Evolutionary conservation across 139 green algal genomes (phyloP).

Genomic region (Coelastrella sp.): DNA sequence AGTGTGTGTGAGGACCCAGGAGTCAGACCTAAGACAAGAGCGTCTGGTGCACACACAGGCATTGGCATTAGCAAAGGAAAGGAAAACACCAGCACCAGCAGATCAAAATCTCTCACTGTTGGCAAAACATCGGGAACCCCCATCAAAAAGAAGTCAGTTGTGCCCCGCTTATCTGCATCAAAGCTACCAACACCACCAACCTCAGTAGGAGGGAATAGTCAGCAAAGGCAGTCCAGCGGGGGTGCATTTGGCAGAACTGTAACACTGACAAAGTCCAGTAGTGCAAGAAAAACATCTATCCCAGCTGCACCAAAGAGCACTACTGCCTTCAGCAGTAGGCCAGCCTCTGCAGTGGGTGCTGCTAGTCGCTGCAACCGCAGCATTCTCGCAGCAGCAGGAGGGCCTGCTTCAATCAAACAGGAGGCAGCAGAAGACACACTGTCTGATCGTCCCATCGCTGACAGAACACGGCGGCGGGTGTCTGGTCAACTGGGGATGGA

Average conservation of each 20-base stretch:
- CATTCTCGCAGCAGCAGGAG: conserved; percentile 20
- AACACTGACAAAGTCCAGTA: neutral
- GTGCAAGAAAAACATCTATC: neutral
- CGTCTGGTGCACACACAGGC: neutral
- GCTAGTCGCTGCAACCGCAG: conserved; percentile 15
- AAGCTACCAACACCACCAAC: neutral
- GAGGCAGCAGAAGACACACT: neutral
- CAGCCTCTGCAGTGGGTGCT: neutral
- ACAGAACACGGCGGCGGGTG: neutral
- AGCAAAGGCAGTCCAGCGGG: neutral
- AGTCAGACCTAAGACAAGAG: conserved; percentile 2
- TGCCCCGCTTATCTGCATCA: neutral
- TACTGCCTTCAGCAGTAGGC: neutral
- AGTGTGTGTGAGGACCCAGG: neutral
- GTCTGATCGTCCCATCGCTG: neutral
- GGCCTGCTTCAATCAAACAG: neutral
- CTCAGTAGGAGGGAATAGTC: neutral
- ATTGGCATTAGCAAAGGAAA: neutral
- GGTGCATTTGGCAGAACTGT: conserved; percentile 10
- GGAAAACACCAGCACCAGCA: neutral
- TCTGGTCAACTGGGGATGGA: conserved; percentile 45
- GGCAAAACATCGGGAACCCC: neutral
- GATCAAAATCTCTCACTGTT: neutral
- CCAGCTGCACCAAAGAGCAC: neutral
- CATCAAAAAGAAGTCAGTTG: neutral